Percentiles rank a stretch among this genome's conserved stretches.
Evolutionary conservation across 2,329 filamentous ascomycete genomes (phyloP).

Genomic region (Fusarium sp.): DNA sequence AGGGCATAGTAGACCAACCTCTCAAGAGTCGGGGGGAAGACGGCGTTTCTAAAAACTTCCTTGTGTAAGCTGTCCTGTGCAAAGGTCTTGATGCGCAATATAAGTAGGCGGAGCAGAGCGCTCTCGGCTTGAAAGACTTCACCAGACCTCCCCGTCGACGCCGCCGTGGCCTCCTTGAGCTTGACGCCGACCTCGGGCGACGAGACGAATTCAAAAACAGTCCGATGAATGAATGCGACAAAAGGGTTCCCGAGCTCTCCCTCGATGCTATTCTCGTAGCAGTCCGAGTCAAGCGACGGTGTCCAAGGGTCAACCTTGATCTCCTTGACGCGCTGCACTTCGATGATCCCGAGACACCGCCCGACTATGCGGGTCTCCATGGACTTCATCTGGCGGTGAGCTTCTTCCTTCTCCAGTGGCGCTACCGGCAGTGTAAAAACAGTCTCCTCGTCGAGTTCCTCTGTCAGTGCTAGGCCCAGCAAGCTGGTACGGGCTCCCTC

Average conservation of each 20-base stretch:
- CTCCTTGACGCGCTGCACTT: background rate
- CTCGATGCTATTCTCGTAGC: background rate
- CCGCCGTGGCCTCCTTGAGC: background rate
- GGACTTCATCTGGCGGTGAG: background rate
- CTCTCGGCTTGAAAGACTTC: background rate
- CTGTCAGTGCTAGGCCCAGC: background rate
- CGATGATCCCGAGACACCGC: background rate
- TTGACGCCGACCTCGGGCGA: background rate
- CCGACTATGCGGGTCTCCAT: background rate
- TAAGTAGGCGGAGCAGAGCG: background rate
- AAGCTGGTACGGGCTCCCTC: background rate
- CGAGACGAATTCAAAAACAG: background rate
- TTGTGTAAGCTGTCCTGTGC: background rate
- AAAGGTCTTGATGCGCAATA: background rate
- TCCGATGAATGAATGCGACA: background rate
- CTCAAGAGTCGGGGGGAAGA: background rate
- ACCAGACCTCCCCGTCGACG: background rate
- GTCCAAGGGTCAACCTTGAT: background rate
- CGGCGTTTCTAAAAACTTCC: fast-evolving
- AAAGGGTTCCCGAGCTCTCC: background rate
- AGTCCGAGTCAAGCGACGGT: background rate
- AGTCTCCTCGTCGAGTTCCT: background rate
- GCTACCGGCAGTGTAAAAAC: background rate
- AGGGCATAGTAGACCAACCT: background rate
- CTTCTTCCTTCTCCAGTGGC: too few species aligned